Base-by-base conservation (phyloP, 208 protist genomes). In the Leishmania mexicana region DNA sequence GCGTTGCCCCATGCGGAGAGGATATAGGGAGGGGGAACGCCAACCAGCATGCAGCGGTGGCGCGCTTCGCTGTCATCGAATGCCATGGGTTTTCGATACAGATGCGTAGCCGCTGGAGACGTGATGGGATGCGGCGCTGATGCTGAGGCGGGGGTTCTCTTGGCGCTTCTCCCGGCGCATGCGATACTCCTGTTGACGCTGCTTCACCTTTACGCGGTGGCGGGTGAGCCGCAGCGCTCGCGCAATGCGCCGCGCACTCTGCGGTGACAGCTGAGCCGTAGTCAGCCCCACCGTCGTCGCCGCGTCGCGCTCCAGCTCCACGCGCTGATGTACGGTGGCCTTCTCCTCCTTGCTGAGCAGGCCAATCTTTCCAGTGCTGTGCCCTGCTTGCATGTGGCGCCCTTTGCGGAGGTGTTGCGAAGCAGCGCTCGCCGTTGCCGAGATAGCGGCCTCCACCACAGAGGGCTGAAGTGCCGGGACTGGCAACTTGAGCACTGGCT, bases 221-320 rank as follows among this genome's bases (percentile, higher is more conserved):
- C 88, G 84, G 51, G 85, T 82, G 45, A 81, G 54, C 42, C 83
- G 80, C 45, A 91, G 70, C 60, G 88, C 90, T 75, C 86, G 81
- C 47, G 83, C 54, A 28, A 87, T 83, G 54, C 90, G 85, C 65
- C 87, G 84, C 62, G 83, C 53, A 1, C 81, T 80, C 15, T 57
- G 74, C 64, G 21, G 68, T 60, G 85, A 28, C 45, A 76, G 47
- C 40, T 24, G 38, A 0, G 53, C 51, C 7, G 77, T 76, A 53
- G 79, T 78, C 35, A 86, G 62, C 6, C 83, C 84, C n/a, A 91
- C 75, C 45, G 81, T 83, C 35, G 75, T 68, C 31, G 81, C 80
- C 31, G 85, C 85, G 65, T 81, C 79, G 10, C 67, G 83, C 85
- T 79, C 86, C 78, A 83, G 76, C 81, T 76, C 88, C 57, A 76